These are phyloP conservation scores for Zymoseptoria ardabiliae DNA, from an alignment of 2,329 filamentous ascomycete genomes.

Conservation along the genomic window DNA sequence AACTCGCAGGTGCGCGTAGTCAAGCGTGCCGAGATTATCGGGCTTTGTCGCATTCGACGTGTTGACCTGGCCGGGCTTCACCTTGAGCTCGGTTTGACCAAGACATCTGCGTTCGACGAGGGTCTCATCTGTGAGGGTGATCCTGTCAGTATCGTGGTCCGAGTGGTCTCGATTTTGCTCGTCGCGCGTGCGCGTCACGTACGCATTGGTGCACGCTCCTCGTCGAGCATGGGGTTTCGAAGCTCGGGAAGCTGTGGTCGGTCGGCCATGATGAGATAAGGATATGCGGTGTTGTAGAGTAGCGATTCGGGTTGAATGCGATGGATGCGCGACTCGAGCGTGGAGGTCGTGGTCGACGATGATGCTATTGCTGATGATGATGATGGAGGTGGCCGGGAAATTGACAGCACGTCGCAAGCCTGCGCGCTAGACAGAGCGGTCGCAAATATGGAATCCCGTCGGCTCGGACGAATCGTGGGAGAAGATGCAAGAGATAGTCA, in stretches of 20 bases:
- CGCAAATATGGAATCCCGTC: background rate
- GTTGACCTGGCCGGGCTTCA: slow-evolving; percentile 69
- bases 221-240: slow-evolving; percentile 58
- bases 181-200: slow-evolving; percentile 33
- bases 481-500: background rate
- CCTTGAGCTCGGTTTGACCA: slow-evolving; percentile 82
- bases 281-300: background rate
- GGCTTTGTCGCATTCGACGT: slow-evolving; percentile 64
- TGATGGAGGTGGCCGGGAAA: background rate
- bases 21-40: slow-evolving; percentile 72
- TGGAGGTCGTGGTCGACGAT: background rate
- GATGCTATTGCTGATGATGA: background rate
- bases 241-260: slow-evolving; percentile 46
- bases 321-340: background rate
- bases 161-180: background rate
- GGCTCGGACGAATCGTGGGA: background rate
- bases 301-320: background rate
- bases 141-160: background rate
- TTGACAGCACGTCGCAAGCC: background rate
- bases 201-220: slow-evolving; percentile 58
- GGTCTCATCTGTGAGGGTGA: slow-evolving; percentile 35
- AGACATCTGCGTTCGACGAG: slow-evolving; percentile 79
- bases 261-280: slow-evolving; percentile 11
- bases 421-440: background rate
- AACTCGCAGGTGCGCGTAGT: slow-evolving; percentile 91